phyloP scores from a whole-genome alignment of 2,329 filamentous ascomycete genomes.

The Pestalotiopsis sp. region DNA sequence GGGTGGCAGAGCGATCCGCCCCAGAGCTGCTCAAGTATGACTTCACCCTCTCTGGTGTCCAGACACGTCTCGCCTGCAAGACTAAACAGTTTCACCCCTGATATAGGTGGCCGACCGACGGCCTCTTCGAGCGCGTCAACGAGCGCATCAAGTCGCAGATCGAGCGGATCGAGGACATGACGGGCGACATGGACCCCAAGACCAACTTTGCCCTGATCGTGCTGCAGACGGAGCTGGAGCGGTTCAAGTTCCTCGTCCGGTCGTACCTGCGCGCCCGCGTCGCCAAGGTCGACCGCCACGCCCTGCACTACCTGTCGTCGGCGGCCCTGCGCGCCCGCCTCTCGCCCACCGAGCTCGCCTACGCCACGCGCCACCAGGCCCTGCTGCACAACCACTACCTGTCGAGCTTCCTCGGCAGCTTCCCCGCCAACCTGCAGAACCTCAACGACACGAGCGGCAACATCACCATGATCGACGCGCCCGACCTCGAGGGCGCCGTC shows the following conservation, averaged over 20 bases:
- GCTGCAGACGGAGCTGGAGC: conserved; percentile 92
- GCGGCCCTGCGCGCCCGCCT: conserved; percentile 61
- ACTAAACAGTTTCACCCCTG: neutral
- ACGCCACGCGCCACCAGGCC: conserved; percentile 82
- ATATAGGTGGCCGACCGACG: conserved; percentile 64
- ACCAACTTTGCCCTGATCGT: conserved; percentile 93
- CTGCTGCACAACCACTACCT: conserved; percentile 84
- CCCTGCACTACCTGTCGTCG: conserved; percentile 70
- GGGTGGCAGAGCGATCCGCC: conserved; percentile 88
- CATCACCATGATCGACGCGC: conserved; percentile 87
- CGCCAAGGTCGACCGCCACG: conserved; percentile 82
- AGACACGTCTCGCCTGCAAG: too few relatives aligned
- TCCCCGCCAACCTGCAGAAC: conserved; percentile 77
- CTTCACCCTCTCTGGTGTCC: too few relatives aligned
- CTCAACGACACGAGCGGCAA: conserved; percentile 90
- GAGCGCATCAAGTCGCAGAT: conserved; percentile 71
- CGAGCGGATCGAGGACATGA: conserved; percentile 73
- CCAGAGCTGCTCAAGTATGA: conserved; percentile 83
- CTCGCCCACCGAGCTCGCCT: conserved; percentile 76
- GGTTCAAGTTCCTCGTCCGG: conserved; percentile 88
- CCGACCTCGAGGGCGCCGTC: conserved; percentile 80
- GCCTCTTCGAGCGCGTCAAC: conserved; percentile 81
- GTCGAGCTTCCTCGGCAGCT: conserved; percentile 79
- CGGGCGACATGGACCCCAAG: conserved; percentile 83
- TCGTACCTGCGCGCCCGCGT: conserved; percentile 83